Evolutionary conservation across 2,329 filamentous ascomycete genomes (phyloP).

Genomic region (Ilyonectria robusta): DNA sequence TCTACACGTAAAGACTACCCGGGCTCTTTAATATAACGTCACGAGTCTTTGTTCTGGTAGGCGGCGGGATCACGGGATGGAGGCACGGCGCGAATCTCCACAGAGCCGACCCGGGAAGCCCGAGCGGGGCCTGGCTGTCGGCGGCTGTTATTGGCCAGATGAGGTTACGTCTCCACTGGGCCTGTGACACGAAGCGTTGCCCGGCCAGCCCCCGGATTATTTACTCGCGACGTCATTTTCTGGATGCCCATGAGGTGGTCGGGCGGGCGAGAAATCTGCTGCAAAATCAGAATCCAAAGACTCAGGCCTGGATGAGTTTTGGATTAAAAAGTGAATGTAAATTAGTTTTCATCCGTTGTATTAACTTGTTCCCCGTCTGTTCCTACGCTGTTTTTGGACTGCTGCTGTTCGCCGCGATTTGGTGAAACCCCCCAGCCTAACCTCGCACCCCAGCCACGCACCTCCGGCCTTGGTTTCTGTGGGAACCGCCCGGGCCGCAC

Average conservation of each 20-base stretch:
- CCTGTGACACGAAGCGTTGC: conserved; percentile 41
- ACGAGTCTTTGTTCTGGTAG: not conserved
- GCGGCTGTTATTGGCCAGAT: conserved; percentile 35
- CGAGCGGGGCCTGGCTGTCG: conserved; percentile 36
- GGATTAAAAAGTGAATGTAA: not conserved
- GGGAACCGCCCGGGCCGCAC: conserved; percentile 42
- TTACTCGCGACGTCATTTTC: conserved; percentile 54
- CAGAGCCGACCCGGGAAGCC: conserved; percentile 15
- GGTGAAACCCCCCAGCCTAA: conserved; percentile 33
- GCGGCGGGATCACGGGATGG: conserved; percentile 15
- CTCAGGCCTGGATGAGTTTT: not conserved
- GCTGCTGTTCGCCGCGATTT: not conserved
- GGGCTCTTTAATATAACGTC: not conserved
- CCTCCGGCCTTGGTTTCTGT: conserved; percentile 48
- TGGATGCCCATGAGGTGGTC: not conserved
- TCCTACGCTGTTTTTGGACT: not conserved
- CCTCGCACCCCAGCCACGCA: conserved; percentile 47
- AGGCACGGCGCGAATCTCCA: conserved; percentile 17
- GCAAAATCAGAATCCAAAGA: not conserved
- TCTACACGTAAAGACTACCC: not conserved
- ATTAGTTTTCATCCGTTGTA: not conserved
- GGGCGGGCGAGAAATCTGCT: not conserved
- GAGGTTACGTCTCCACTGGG: not conserved
- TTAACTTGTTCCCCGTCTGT: not conserved
- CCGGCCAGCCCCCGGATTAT: conserved; percentile 39